phyloP scores from a whole-genome alignment of 202 grass and related monocot species.

The Carex sylvatica region DNA sequence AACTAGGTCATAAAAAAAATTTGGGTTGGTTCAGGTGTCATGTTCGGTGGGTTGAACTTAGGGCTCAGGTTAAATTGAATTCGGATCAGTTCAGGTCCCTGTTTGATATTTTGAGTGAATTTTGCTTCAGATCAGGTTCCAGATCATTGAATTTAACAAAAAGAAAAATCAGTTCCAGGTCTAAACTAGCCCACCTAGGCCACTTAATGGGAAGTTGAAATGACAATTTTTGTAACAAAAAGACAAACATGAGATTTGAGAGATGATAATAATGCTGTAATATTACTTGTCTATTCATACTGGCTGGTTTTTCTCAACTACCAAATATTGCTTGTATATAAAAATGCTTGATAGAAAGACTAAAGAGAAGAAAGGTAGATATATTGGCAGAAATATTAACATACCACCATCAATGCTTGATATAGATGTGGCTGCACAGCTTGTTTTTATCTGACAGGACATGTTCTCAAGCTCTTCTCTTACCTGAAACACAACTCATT shows the following conservation, averaged over 20 bases:
- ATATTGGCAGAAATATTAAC: not conserved
- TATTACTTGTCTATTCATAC: not conserved
- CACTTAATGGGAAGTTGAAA: not conserved
- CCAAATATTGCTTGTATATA: not conserved
- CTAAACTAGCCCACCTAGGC: not conserved
- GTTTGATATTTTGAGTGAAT: not conserved
- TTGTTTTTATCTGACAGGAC: constrained; percentile 64
- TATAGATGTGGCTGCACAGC: constrained; percentile 53
- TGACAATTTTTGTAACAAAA: not conserved
- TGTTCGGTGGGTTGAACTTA: not conserved
- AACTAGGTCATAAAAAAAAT: too few species aligned
- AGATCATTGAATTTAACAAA: not conserved
- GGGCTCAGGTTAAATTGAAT: not conserved
- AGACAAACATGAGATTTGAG: not conserved
- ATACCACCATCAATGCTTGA: constrained; percentile 52
- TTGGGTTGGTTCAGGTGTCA: not conserved
- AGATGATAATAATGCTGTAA: not conserved
- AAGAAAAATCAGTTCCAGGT: not conserved
- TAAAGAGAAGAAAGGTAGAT: not conserved
- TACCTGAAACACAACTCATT: constrained; percentile 37
- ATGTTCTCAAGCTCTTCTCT: constrained; percentile 63
- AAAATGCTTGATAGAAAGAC: not conserved
- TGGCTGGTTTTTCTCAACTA: not conserved
- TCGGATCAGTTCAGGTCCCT: not conserved
- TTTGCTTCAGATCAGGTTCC: not conserved